Conservation (phyloP, 2,329 filamentous ascomycete genomes). For the Aspergillus ibericus region DNA sequence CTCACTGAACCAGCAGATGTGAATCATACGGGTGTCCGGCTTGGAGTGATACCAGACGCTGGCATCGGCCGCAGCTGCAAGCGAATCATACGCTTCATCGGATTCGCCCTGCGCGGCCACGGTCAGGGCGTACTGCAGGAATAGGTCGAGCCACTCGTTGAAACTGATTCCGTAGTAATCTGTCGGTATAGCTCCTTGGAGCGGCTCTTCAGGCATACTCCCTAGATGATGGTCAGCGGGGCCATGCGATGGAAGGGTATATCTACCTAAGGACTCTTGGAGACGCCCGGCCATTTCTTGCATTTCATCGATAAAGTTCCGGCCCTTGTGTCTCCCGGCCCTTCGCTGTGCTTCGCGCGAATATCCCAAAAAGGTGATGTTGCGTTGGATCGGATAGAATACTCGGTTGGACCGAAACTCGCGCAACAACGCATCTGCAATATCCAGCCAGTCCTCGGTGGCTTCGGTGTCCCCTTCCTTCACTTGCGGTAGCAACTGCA, state of each 20-base stretch:
- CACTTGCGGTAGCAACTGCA: slow-evolving; percentile 50
- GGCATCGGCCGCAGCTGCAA: slow-evolving; percentile 74
- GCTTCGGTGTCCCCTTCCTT: slow-evolving; percentile 52
- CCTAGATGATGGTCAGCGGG: slow-evolving; percentile 23
- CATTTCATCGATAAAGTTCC: slow-evolving; percentile 43
- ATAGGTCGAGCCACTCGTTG: slow-evolving; percentile 82
- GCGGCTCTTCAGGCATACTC: slow-evolving; percentile 24
- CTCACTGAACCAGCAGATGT: slow-evolving; percentile 74
- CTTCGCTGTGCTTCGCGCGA: slow-evolving; percentile 43
- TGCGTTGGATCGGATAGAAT: slow-evolving; percentile 58
- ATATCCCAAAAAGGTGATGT: slow-evolving; percentile 53
- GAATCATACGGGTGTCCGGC: slow-evolving; percentile 68
- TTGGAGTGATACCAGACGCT: slow-evolving; percentile 76
- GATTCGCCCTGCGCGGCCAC: slow-evolving; percentile 67
- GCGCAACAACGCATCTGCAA: slow-evolving; percentile 58
- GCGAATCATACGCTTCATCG: slow-evolving; percentile 74
- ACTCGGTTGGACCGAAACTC: slow-evolving; percentile 61
- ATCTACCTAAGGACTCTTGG: slow-evolving; percentile 42
- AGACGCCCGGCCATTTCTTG: slow-evolving; percentile 47
- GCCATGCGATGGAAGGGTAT: background rate
- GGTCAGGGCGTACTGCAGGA: slow-evolving; percentile 80
- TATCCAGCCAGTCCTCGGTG: slow-evolving; percentile 58
- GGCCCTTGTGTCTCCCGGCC: slow-evolving; percentile 35
- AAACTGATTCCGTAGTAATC: slow-evolving; percentile 79
- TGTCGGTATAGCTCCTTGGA: slow-evolving; percentile 44